Percentiles rank a stretch among this genome's conserved stretches.
phyloP scores from a whole-genome alignment of 805 yeast species.

The Yarrowia deformans region DNA sequence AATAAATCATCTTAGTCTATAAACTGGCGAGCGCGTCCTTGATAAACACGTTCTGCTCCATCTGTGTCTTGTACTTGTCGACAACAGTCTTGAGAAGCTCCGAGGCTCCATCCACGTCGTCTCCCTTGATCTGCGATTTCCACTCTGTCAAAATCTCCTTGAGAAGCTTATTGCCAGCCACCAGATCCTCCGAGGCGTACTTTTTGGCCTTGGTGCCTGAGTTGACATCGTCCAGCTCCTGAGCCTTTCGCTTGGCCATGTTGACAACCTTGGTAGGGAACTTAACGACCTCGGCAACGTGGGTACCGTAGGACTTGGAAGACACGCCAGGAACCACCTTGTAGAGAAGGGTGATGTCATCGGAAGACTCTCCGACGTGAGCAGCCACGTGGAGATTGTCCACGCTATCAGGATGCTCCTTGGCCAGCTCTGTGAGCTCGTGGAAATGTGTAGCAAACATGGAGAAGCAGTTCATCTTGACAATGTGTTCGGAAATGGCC shows the following conservation, averaged over 20 bases:
- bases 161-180: slow-evolving; percentile 56
- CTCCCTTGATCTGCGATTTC: slow-evolving; percentile 23
- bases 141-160: slow-evolving; percentile 33
- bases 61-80: slow-evolving; percentile 18
- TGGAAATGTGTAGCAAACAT: slow-evolving; percentile 98
- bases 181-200: slow-evolving; percentile 61
- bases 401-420: slow-evolving; percentile 59
- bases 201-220: slow-evolving; percentile 49
- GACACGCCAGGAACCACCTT: slow-evolving; percentile 96
- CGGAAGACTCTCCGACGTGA: slow-evolving; percentile 65
- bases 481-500: slow-evolving; percentile 89
- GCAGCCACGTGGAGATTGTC: slow-evolving; percentile 92
- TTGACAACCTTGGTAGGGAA: slow-evolving; percentile 88
- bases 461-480: slow-evolving; percentile 77
- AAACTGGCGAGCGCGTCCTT: slow-evolving; percentile 23
- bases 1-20: slow-evolving; percentile 9
- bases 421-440: slow-evolving; percentile 84
- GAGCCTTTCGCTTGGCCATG: slow-evolving; percentile 95
- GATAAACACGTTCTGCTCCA: slow-evolving; percentile 24
- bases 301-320: slow-evolving; percentile 96
- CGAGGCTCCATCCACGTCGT: slow-evolving; percentile 10
- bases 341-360: slow-evolving; percentile 84
- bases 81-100: slow-evolving; percentile 19
- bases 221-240: slow-evolving; percentile 69
- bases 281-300: slow-evolving; percentile 94